A percentile compares a stretch with the other conserved stretches of the same genome.
phyloP scores from a whole-genome alignment of 305 asterid genomes.

The Solanum aculeatissimum region DNA sequence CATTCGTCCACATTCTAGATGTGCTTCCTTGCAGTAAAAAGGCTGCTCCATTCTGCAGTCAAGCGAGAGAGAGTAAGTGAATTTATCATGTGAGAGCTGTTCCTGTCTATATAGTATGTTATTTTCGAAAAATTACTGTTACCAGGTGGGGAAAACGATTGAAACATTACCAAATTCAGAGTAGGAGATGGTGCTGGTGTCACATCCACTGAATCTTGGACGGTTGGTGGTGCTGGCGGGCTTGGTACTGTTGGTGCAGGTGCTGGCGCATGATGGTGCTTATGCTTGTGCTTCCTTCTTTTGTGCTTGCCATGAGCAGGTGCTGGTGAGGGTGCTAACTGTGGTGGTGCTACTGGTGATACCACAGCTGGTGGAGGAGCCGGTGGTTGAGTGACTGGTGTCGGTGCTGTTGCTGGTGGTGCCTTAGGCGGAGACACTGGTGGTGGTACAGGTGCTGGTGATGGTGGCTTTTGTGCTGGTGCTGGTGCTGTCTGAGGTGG shows the following conservation, averaged over 20 bases:
- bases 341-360: slow-evolving; percentile 19
- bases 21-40: slow-evolving; percentile 36
- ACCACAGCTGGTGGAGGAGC: slow-evolving; percentile 28
- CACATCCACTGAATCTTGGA: slow-evolving; percentile 36
- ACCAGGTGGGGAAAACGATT: background rate
- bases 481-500: slow-evolving; percentile 19
- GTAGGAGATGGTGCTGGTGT: slow-evolving; percentile 85
- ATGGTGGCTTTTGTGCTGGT: slow-evolving; percentile 9
- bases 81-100: background rate
- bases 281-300: slow-evolving; percentile 11
- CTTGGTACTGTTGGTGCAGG: slow-evolving; percentile 70
- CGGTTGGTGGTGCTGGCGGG: slow-evolving; percentile 89
- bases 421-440: slow-evolving; percentile 28
- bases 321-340: slow-evolving; percentile 37
- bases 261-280: slow-evolving; percentile 35
- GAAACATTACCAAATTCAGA: slow-evolving; percentile 45
- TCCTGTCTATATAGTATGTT: background rate
- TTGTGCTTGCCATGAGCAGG: slow-evolving; percentile 31
- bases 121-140: background rate
- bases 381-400: slow-evolving; percentile 17
- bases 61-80: slow-evolving; percentile 6
- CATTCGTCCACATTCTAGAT: slow-evolving; percentile 32
- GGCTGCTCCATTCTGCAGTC: slow-evolving; percentile 61
- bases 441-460: slow-evolving; percentile 28
- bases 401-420: slow-evolving; percentile 20